Base-by-base conservation (phyloP, 805 yeast species). In the Ogataea philodendri region DNA sequence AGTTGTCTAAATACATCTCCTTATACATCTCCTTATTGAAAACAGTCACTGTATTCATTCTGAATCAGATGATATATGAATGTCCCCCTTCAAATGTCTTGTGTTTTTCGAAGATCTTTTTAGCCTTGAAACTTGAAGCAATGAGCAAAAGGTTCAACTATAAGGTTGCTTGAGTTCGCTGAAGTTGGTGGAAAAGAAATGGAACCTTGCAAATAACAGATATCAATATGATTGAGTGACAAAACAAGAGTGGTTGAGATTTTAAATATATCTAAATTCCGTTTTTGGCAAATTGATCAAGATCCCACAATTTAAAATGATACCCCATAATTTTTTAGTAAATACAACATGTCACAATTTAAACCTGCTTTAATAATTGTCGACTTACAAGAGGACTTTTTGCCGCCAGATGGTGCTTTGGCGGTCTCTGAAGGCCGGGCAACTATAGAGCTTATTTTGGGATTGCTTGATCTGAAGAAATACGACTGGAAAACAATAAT, bases 371-470 rank as follows among this genome's bases (percentile, higher is more conserved):
- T 89, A 22, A 61, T 88, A 0, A 70, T 89, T 0, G 73, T 89
- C 11, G 97, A 89, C 51, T 61, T 89, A 9, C 97, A 89, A 55
- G 79, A 83, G 45, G 97, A 90, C 55, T 89, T 89, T 57, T 66
- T 88, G 3, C 90, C 90, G 5, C 80, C 87, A 1, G 52, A 66
- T 18, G 97, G 96, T 0, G 61, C 93, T 0, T 61, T 89, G 27
- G 94, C 93, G 0, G 93, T 87, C 1, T 49, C 65, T 0, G 64
- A 69, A 5, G 96, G 95, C 4, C 65, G 81, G 9, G 62, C 59
- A 0, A 64, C 85, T 7, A 68, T 87, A 14, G 66, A 72, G 0
- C 63, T 65, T 0, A 74, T 87, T 22, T 57, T 69, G 19, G 51
- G 67, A 1, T 59, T 86, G 26, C 47, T 78, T 7, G 56, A 67